A percentile compares a stretch with the other conserved stretches of the same genome.
These are phyloP conservation scores for Rhodamnia argentea DNA, from an alignment of 345 rosid species.

Conservation along the genomic window DNA sequence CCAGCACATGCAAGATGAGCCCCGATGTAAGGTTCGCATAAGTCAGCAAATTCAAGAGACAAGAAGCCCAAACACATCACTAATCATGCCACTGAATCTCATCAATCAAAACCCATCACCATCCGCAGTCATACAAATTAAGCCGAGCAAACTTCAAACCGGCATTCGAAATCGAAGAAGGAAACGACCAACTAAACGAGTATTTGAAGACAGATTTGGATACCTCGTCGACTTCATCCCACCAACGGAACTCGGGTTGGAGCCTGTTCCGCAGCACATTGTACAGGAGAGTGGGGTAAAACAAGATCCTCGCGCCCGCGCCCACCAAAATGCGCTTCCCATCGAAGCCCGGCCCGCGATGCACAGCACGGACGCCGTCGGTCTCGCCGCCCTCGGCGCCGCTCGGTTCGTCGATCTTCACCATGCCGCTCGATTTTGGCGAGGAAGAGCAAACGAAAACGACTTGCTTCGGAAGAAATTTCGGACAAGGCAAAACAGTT, in stretches of 20 bases:
- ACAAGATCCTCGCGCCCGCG: constrained; percentile 54
- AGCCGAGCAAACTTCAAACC: background rate
- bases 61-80: background rate
- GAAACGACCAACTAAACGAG: background rate
- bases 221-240: constrained; percentile 66
- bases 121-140: background rate
- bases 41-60: background rate
- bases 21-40: background rate
- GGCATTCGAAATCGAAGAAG: background rate
- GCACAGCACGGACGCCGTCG: background rate
- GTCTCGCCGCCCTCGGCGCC: constrained; percentile 9
- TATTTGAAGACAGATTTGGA: background rate
- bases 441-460: background rate
- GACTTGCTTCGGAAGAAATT: background rate
- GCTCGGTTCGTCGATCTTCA: constrained; percentile 37
- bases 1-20: background rate
- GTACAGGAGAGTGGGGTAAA: constrained; percentile 59
- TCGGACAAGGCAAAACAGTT: background rate
- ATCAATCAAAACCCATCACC: background rate
- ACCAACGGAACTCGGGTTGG: constrained; percentile 59
- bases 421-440: constrained; percentile 8
- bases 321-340: constrained; percentile 57
- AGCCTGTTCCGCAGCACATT: constrained; percentile 53
- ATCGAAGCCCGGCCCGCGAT: constrained; percentile 1
- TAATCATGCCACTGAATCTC: background rate